These are phyloP conservation scores for Scenedesmus sp. DNA, from an alignment of 163 green algal genomes.

Conservation along the genomic window DNA sequence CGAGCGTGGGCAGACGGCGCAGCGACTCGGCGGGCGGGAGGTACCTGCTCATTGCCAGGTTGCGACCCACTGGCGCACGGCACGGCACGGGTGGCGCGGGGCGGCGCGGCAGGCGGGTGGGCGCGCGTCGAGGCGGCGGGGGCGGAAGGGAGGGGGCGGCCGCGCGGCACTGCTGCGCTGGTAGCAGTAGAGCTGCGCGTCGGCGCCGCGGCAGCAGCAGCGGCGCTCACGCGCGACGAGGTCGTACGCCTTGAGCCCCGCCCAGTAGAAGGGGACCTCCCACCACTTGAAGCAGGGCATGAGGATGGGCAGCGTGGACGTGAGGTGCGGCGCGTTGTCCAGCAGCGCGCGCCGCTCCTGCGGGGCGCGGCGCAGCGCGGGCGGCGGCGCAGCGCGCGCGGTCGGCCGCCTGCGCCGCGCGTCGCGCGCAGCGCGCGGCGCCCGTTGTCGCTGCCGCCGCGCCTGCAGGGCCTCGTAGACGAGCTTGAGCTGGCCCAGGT, in stretches of 20 bases:
- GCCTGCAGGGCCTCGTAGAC: slow-evolving; percentile 94
- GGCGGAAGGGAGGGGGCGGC: background rate
- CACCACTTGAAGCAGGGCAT: slow-evolving; percentile 98
- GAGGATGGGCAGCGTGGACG: slow-evolving; percentile 88
- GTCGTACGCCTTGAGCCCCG: slow-evolving; percentile 96
- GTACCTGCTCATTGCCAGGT: slow-evolving; percentile 85
- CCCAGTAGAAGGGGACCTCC: slow-evolving; percentile 97
- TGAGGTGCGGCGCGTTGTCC: slow-evolving; percentile 91
- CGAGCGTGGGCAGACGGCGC: slow-evolving; percentile 88
- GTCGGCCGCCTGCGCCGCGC: too few relatives aligned
- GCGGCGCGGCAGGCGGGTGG: too few relatives aligned
- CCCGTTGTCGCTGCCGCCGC: too few relatives aligned
- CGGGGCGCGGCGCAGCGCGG: background rate
- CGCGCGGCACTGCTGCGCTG: background rate
- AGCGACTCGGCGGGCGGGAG: slow-evolving; percentile 72
- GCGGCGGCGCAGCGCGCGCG: too few relatives aligned
- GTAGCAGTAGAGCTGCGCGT: background rate
- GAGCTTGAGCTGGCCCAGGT: slow-evolving; percentile 93
- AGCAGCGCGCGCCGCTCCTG: slow-evolving; percentile 91
- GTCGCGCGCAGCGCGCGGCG: too few relatives aligned
- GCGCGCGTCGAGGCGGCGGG: background rate
- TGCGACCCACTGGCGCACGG: slow-evolving; percentile 58
- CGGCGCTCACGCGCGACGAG: slow-evolving; percentile 80
- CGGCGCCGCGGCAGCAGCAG: background rate
- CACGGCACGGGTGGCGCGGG: too few relatives aligned